These are phyloP conservation scores for Acacia pycnantha DNA, from an alignment of 331 rosid genomes.

Conservation along the genomic window DNA sequence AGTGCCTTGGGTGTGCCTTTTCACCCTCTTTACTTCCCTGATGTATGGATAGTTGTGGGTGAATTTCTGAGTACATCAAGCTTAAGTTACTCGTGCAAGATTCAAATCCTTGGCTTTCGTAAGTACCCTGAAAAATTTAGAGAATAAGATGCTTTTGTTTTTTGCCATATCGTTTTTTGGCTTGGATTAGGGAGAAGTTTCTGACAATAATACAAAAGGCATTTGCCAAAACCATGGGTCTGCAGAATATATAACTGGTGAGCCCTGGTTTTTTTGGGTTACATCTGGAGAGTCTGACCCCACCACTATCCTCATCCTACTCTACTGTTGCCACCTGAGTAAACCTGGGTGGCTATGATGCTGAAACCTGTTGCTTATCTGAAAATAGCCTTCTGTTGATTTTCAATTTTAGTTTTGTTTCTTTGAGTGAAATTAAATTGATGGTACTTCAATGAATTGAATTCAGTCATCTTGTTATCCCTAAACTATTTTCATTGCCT, in stretches of 20 bases:
- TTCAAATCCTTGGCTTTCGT: not conserved
- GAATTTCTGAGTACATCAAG: not conserved
- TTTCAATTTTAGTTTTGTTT: constrained; percentile 1
- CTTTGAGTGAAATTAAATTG: constrained; percentile 6
- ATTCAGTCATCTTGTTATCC: constrained; percentile 29
- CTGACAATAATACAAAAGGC: not conserved
- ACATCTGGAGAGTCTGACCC: not conserved
- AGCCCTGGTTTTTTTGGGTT: not conserved
- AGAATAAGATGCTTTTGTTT: not conserved
- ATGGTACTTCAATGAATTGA: constrained; percentile 5
- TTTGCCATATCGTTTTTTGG: constrained; percentile 3
- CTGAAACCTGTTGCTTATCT: not conserved
- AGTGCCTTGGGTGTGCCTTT: not conserved
- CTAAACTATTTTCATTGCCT: constrained; percentile 35
- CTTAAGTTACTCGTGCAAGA: not conserved
- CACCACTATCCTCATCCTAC: not conserved
- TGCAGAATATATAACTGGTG: not conserved
- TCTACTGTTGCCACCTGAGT: not conserved
- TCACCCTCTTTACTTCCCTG: not conserved
- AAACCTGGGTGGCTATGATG: not conserved
- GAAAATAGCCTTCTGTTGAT: constrained; percentile 2
- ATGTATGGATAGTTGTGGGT: not conserved
- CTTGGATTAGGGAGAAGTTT: not conserved
- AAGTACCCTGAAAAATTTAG: not conserved
- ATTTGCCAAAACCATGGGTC: not conserved